Evolutionary conservation across 2,329 filamentous ascomycete genomes (phyloP), one percentile per base, ranked within the genome.

Genomic region (Aspergillus novofumigatus): DNA sequence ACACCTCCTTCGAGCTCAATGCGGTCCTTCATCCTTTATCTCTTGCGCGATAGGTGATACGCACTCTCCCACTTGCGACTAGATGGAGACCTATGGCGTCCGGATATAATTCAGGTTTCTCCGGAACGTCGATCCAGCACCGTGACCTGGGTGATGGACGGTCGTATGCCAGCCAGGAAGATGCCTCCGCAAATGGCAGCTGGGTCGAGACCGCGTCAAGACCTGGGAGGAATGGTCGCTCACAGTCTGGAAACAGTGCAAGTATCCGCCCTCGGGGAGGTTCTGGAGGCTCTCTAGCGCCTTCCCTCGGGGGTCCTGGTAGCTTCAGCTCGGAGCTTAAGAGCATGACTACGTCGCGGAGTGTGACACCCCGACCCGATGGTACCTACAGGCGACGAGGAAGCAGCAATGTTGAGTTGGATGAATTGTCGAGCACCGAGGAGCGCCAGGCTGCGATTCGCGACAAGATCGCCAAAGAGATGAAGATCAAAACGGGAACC

Each of bases 401-500:
- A 4, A 73, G 71, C 63, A 69, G 80, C 67, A 76, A 75, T 32
- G 76, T 80, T 28, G 87, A 88, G 54, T 87, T 90, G 63, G 85
- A 86, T 53, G 83, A 85, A 58, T 75, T 67, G 64, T 78, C 65
- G 60, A 82, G 81, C 9, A 82, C 86, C 14, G 91, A 96, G 72
- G 86, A 91, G 74, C 83, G 86, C 44, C 86, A 96, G 67, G 83
- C 86, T 23, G 81, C 85, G 52, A 82, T 97, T 61, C 87, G 89
- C 68, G 92, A 97, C 66, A 85, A 88, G 69, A 88, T 99, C 62
- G 93, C 92, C 65, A 93, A 95, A 68, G 95, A 99, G 77, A 87
- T 92, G 78, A 97, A 97, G 80, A 97, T 99, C 72, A 97, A 96
- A 75, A 90, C 93, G 67, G 94, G 94, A 21, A 97, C 93, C 57